These are phyloP conservation scores for Phytophthora sp. DNA, from an alignment of 352 stramenopile genomes.

Conservation along the genomic window DNA sequence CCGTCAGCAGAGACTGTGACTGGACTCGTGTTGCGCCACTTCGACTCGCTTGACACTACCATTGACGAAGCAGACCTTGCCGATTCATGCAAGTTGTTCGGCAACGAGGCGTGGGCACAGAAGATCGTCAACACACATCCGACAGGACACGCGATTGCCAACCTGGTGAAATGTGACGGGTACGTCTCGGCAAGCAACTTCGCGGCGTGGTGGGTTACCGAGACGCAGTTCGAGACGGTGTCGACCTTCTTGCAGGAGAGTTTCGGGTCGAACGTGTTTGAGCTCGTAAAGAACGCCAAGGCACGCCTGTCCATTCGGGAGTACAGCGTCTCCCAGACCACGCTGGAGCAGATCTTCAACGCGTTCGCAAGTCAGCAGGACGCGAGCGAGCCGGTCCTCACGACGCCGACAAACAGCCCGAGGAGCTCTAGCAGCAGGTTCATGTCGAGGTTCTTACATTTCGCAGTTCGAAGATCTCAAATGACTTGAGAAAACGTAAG, in stretches of 20 bases:
- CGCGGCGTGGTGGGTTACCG: constrained; percentile 63
- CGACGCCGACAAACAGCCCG: constrained; percentile 14
- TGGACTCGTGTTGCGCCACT: constrained; percentile 17
- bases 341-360: constrained; percentile 72
- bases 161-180: constrained; percentile 56
- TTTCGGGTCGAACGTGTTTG: constrained; percentile 73
- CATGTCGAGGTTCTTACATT: constrained; percentile 13
- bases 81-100: constrained; percentile 45
- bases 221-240: constrained; percentile 56
- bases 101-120: constrained; percentile 41
- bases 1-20: constrained; percentile 21
- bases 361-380: constrained; percentile 52
- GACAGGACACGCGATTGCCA: constrained; percentile 64
- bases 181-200: constrained; percentile 42
- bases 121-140: constrained; percentile 54
- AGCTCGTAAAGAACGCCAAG: constrained; percentile 58
- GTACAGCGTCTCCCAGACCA: constrained; percentile 90
- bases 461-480: no score
- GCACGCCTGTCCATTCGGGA: constrained; percentile 65
- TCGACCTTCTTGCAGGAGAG: constrained; percentile 42
- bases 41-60: constrained; percentile 17
- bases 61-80: constrained; percentile 34
- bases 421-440: constrained; percentile 3
- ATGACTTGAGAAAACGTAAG: no score
- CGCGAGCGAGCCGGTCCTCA: constrained; percentile 33